Evolutionary conservation across 768 basidiomycete species (phyloP).

Genomic region (Scleroderma citrinum): DNA sequence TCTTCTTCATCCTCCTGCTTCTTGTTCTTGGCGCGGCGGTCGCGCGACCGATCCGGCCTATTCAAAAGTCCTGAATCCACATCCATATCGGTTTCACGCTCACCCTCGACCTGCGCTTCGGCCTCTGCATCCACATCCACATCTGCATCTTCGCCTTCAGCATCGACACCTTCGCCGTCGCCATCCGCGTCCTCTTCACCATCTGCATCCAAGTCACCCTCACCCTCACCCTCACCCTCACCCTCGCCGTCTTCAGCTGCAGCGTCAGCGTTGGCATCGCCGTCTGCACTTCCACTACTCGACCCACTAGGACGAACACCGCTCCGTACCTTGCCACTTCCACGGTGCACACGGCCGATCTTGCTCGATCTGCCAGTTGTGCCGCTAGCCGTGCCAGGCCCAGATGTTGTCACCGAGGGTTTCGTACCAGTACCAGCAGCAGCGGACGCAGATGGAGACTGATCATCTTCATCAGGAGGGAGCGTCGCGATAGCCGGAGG

Average conservation of each 20-base stretch:
- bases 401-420: background rate
- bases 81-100: background rate
- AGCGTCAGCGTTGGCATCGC: constrained; percentile 20
- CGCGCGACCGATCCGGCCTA: constrained; percentile 3
- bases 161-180: constrained; percentile 35
- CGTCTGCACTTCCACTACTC: constrained; percentile 1
- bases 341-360: background rate
- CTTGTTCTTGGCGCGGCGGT: too few relatives aligned
- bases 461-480: background rate
- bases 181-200: constrained; percentile 16
- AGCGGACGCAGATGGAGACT: background rate
- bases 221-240: constrained; percentile 26
- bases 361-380: background rate
- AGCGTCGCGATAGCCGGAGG: background rate
- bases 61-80: background rate
- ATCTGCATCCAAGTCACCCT: constrained; percentile 29
- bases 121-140: constrained; percentile 27
- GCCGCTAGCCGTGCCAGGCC: background rate
- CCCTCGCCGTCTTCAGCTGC: constrained; percentile 33
- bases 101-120: constrained; percentile 36
- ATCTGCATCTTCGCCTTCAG: constrained; percentile 26
- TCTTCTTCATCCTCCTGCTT: constrained; percentile 10
- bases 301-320: background rate
- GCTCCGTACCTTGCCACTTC: background rate
- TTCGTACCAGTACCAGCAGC: background rate